Percentiles rank a stretch among this genome's conserved stretches.
Conservation (phyloP, 2,329 filamentous ascomycete genomes). For the Chrysosporium queenslandicum region DNA sequence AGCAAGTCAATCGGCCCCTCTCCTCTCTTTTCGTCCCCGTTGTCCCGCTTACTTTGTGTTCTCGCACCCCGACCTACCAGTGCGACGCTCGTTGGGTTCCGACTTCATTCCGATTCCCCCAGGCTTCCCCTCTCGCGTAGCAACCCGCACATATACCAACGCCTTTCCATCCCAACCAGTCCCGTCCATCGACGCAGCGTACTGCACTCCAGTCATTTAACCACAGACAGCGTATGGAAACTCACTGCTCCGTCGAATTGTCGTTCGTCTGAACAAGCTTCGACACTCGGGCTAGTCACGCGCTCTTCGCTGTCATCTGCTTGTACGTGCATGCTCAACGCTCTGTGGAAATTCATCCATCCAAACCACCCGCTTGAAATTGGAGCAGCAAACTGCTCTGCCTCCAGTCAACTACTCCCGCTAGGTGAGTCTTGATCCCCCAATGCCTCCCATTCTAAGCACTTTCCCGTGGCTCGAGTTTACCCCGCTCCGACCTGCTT, state of each 20-base stretch:
- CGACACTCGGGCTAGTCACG: background rate
- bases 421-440: background rate
- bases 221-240: too few species aligned
- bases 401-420: background rate
- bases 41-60: background rate
- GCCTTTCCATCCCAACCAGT: background rate
- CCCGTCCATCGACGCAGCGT: background rate
- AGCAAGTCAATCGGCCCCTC: background rate
- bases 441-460: background rate
- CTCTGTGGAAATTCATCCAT: background rate
- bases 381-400: background rate
- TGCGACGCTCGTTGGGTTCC: background rate
- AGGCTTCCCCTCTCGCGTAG: slow-evolving; percentile 1
- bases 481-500: background rate
- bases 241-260: background rate
- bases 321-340: too few species aligned
- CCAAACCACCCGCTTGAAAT: background rate
- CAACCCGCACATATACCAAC: background rate
- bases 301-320: background rate
- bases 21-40: background rate
- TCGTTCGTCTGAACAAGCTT: background rate
- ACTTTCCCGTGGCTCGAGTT: background rate
- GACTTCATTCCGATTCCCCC: background rate
- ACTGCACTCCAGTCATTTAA: too few species aligned
- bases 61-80: background rate